These are phyloP conservation scores for Globisporangium megalacanthum DNA, from an alignment of 352 stramenopile genomes.

Conservation along the genomic window DNA sequence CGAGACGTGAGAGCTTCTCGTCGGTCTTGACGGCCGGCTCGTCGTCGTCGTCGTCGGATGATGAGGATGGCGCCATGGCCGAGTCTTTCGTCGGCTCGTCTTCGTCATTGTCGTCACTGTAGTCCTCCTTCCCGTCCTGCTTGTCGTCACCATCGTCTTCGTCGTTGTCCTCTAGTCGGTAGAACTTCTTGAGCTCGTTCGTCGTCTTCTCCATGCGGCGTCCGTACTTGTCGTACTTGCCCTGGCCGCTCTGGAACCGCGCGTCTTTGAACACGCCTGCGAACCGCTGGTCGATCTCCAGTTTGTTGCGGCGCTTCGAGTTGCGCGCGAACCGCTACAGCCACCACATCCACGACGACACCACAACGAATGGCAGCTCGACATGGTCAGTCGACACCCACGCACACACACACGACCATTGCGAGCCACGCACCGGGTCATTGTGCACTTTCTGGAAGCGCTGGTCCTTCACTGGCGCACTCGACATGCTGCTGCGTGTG, in stretches of 20 bases:
- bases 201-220: constrained; percentile 71
- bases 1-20: constrained; percentile 70
- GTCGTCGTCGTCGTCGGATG: constrained; percentile 16
- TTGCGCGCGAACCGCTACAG: constrained; percentile 65
- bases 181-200: constrained; percentile 81
- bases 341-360: no score
- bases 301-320: constrained; percentile 77
- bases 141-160: constrained; percentile 21
- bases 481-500: constrained; percentile 15
- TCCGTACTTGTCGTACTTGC: constrained; percentile 87
- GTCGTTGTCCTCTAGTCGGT: constrained; percentile 53
- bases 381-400: neutral
- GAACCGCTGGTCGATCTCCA: constrained; percentile 80
- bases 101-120: constrained; percentile 27
- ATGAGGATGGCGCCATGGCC: constrained; percentile 8
- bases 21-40: constrained; percentile 31
- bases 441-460: constrained; percentile 86
- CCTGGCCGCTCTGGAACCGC: constrained; percentile 74
- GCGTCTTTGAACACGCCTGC: constrained; percentile 66
- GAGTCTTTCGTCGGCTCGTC: constrained; percentile 15
- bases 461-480: constrained; percentile 44
- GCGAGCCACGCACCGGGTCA: constrained; percentile 47
- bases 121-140: constrained; percentile 25
- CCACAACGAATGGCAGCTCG: no score
- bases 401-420: no score